These are phyloP conservation scores for Pichia inconspicua DNA, from an alignment of 1,139 yeast genomes.

Conservation along the genomic window DNA sequence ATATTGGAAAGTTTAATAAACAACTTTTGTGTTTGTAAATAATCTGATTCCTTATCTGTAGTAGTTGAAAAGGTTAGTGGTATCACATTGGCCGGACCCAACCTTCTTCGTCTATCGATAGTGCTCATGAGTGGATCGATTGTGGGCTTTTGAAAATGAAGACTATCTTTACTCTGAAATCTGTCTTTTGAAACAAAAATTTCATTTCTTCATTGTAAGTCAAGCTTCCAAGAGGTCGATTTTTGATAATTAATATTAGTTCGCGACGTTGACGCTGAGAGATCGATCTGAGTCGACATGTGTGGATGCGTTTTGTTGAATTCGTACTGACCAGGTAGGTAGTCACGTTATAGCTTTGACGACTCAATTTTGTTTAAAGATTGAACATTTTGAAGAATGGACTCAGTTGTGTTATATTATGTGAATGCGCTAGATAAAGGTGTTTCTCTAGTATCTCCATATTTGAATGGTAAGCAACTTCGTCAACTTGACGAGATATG, in stretches of 20 bases:
- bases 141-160: no score
- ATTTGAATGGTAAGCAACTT: conserved; percentile 1
- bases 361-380: neutral
- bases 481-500: conserved; percentile 3
- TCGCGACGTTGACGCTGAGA: no score
- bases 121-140: conserved; percentile 29
- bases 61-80: conserved; percentile 37
- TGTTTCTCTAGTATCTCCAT: neutral
- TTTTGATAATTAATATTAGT: no score
- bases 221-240: no score
- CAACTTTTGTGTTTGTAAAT: neutral
- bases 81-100: conserved; percentile 57
- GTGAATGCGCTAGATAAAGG: conserved; percentile 3
- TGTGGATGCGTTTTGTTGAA: no score
- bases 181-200: no score
- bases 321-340: no score
- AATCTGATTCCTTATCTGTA: neutral
- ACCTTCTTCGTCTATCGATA: conserved; percentile 61
- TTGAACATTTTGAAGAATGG: neutral
- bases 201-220: neutral
- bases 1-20: conserved; percentile 52
- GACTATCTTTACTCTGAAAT: no score
- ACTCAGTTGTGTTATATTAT: conserved; percentile 3
- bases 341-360: no score
- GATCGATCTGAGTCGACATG: no score